Base-by-base conservation (phyloP, 2,329 filamentous ascomycete genomes). In the Fusarium sp. region DNA sequence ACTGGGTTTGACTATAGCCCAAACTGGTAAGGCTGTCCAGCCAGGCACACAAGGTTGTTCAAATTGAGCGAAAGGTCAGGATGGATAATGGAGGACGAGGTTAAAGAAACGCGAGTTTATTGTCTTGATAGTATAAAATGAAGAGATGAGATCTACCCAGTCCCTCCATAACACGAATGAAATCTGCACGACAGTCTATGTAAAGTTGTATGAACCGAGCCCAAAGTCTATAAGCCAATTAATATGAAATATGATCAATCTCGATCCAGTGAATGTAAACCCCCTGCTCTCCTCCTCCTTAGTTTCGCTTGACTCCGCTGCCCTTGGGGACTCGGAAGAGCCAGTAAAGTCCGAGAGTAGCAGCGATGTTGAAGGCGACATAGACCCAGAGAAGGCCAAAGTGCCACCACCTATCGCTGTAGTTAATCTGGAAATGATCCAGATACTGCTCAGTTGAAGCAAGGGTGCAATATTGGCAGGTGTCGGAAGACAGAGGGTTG, bases 331-430 rank as follows among this genome's bases (percentile, higher is more conserved):
- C 80, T 16, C 83, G 69, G 2, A 78, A 80, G 62, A 85, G 57
- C 84, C 84, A 89, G 73, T 89, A 89, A 29, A 89, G 76, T 1
- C 82, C 78, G 18, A 88, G 76, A 0, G 87, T 86, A 1, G 82
- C 85, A 11, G 79, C 79, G 16, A 87, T 75, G 59, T 89, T 89
- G 72, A 88, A 87, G 5, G 82, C 77, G 37, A 88, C 82, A 64
- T 88, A 90, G 0, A 83, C 84, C 82, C 87, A 89, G 50, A 89
- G 79, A 4, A 91, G 79, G 0, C 88, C 89, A 64, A 86, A 89
- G 66, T 90, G 87, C 62, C 89, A 84, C 88, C 88, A 90, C n/a
- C 87, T 79, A 45, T 88, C 76, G 40, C 77, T 78, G 67, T 88
- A 90, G 38, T 82, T 81, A 59, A 88, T 86, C 29, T 84, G 81